These are phyloP conservation scores for Cornus florida DNA, from an alignment of 148 eudicot species.

Conservation along the genomic window DNA sequence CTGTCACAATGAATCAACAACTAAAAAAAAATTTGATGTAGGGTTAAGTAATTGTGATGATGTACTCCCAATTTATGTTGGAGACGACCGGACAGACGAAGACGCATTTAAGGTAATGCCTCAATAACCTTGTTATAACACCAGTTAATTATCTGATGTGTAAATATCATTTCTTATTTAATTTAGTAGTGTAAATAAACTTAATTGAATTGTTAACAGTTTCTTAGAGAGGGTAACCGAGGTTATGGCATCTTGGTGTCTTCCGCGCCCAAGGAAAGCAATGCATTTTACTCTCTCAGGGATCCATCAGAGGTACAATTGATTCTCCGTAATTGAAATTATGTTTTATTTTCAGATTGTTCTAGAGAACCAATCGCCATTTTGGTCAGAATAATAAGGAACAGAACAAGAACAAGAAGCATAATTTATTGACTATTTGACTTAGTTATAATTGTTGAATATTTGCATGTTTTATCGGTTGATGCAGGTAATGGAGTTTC, in stretches of 20 bases:
- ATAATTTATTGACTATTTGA: no score
- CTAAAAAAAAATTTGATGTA: slow-evolving; percentile 15
- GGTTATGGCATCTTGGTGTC: slow-evolving; percentile 92
- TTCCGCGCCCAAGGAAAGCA: slow-evolving; percentile 79
- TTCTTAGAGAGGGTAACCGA: slow-evolving; percentile 66
- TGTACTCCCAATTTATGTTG: slow-evolving; percentile 89
- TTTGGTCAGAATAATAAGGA: background rate
- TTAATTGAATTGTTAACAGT: slow-evolving; percentile 35
- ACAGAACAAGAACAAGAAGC: no score
- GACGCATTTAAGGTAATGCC: slow-evolving; percentile 86
- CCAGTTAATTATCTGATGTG: background rate
- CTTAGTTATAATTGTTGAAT: no score
- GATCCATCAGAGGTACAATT: slow-evolving; percentile 83
- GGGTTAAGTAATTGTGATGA: slow-evolving; percentile 65
- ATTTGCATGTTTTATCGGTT: background rate
- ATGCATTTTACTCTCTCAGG: slow-evolving; percentile 82
- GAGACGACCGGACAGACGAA: slow-evolving; percentile 98
- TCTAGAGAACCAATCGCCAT: background rate
- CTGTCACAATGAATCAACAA: background rate
- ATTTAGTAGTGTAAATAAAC: background rate
- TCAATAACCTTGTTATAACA: background rate
- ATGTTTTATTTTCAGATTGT: background rate
- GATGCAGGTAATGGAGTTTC: slow-evolving; percentile 84
- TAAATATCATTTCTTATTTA: background rate
- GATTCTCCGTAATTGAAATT: background rate